Evolutionary conservation across 1,139 yeast species (phyloP).

Genomic region (Yamadazyma sp.): DNA sequence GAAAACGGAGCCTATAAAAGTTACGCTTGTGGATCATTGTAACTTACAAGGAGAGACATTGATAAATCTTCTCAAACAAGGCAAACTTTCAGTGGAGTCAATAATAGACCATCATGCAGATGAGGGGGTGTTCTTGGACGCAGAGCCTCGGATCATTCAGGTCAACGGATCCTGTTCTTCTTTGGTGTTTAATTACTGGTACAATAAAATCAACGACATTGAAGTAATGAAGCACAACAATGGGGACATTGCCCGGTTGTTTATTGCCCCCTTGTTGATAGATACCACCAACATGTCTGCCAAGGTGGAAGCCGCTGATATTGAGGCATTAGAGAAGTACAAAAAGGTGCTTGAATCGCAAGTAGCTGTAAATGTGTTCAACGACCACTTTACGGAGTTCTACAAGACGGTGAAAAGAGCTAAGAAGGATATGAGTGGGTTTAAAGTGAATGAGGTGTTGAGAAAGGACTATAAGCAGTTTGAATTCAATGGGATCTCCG

Average conservation of each 20-base stretch:
- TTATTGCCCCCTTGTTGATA: slow-evolving; percentile 66
- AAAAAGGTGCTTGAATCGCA: slow-evolving; percentile 5
- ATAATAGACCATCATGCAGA: slow-evolving; percentile 90
- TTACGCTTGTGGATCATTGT: slow-evolving; percentile 83
- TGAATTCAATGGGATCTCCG: slow-evolving; percentile 38
- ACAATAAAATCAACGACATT: slow-evolving; percentile 19
- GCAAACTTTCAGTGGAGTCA: slow-evolving; percentile 44
- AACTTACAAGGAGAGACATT: slow-evolving; percentile 53
- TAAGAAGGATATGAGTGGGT: slow-evolving; percentile 63
- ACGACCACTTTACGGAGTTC: slow-evolving; percentile 17
- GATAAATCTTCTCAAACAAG: slow-evolving; percentile 22
- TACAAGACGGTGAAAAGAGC: slow-evolving; percentile 48
- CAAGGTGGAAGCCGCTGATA: slow-evolving; percentile 59
- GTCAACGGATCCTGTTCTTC: slow-evolving; percentile 78
- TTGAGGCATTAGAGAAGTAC: slow-evolving; percentile 33
- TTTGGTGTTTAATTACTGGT: slow-evolving; percentile 67
- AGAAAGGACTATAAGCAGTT: slow-evolving; percentile 85
- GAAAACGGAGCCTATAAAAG: slow-evolving; percentile 22
- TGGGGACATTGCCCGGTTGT: slow-evolving; percentile 45
- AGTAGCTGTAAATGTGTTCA: slow-evolving; percentile 1
- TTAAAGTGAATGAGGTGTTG: slow-evolving; percentile 59
- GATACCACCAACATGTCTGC: slow-evolving; percentile 69
- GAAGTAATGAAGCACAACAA: slow-evolving; percentile 17
- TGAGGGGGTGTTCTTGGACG: slow-evolving; percentile 48
- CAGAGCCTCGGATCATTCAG: slow-evolving; percentile 59